Evolutionary conservation across 2,329 filamentous ascomycete genomes (phyloP).

Genomic region (Talaromyces sp.): DNA sequence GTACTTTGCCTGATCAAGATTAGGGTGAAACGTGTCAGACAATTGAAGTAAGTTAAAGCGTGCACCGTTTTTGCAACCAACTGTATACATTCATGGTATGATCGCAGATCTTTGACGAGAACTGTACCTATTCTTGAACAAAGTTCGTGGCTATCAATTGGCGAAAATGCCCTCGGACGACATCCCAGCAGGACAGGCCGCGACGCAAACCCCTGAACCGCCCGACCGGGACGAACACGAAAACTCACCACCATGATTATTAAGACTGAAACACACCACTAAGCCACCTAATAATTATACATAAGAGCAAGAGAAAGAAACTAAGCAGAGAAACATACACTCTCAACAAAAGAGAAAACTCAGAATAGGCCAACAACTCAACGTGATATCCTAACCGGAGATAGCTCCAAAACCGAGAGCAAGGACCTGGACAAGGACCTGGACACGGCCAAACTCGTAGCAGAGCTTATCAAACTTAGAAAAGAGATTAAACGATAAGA

Average conservation of each 20-base stretch:
- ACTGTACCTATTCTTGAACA: no score
- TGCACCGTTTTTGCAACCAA: no score
- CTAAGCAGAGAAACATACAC: conserved; percentile 17
- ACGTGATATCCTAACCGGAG: conserved; percentile 17
- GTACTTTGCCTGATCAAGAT: no score
- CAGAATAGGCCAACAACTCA: conserved; percentile 15
- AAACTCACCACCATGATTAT: conserved; percentile 19
- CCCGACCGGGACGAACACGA: conserved; percentile 22
- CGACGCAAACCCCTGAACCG: conserved; percentile 21
- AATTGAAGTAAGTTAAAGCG: no score
- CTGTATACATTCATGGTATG: no score
- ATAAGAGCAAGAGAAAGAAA: conserved; percentile 20
- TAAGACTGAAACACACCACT: conserved; percentile 19
- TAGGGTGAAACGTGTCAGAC: no score
- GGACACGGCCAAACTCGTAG: conserved; percentile 12
- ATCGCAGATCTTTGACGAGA: no score
- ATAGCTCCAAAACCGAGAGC: conserved; percentile 10
- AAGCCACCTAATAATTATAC: conserved; percentile 18
- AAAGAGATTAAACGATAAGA: conserved; percentile 21
- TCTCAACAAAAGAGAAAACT: conserved; percentile 17
- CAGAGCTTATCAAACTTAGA: conserved; percentile 19
- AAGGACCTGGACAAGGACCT: conserved; percentile 10
- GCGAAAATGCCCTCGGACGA: background rate
- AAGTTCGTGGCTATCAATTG: background rate
- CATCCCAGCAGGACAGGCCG: conserved; percentile 19